Evolutionary conservation across 2,329 filamentous ascomycete species (phyloP).

Genomic region (Sarocladium brachiariae): DNA sequence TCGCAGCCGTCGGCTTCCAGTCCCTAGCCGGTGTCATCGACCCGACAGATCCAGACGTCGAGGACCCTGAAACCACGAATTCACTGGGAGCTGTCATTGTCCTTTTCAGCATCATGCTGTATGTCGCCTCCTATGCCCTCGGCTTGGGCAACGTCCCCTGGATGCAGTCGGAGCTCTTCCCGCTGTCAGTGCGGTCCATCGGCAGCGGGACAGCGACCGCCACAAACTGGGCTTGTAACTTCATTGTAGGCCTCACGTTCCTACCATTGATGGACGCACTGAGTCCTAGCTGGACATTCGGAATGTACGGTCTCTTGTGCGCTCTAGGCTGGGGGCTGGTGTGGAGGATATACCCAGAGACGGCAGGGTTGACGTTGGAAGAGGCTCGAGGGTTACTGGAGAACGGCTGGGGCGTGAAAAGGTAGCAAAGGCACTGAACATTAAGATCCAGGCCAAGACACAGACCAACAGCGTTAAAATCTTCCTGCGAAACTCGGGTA

Average conservation of each 20-base stretch:
- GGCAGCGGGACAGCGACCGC: slow-evolving; percentile 69
- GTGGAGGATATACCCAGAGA: slow-evolving; percentile 79
- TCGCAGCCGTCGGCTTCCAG: slow-evolving; percentile 65
- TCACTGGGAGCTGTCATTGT: slow-evolving; percentile 48
- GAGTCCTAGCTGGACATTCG: slow-evolving; percentile 71
- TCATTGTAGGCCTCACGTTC: slow-evolving; percentile 79
- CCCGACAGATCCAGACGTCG: slow-evolving; percentile 4
- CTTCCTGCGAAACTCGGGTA: too few relatives aligned
- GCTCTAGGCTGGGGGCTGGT: slow-evolving; percentile 58
- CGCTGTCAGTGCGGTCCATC: slow-evolving; percentile 63
- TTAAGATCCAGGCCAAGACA: too few relatives aligned
- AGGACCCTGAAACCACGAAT: slow-evolving; percentile 14
- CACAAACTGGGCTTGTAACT: slow-evolving; percentile 85
- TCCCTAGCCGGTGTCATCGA: slow-evolving; percentile 45
- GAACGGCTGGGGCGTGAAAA: slow-evolving; percentile 62
- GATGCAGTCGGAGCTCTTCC: slow-evolving; percentile 93
- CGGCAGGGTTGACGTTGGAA: slow-evolving; percentile 72
- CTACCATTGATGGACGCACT: slow-evolving; percentile 76
- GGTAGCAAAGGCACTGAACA: too few relatives aligned
- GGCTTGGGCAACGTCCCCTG: slow-evolving; percentile 90
- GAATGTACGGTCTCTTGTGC: slow-evolving; percentile 70
- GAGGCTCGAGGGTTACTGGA: slow-evolving; percentile 67
- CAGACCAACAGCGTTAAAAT: too few relatives aligned
- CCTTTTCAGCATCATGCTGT: slow-evolving; percentile 69
- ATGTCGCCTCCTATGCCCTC: slow-evolving; percentile 78